Conservation (phyloP, 208 protist species). For the Leishmania martiniquensis region DNA sequence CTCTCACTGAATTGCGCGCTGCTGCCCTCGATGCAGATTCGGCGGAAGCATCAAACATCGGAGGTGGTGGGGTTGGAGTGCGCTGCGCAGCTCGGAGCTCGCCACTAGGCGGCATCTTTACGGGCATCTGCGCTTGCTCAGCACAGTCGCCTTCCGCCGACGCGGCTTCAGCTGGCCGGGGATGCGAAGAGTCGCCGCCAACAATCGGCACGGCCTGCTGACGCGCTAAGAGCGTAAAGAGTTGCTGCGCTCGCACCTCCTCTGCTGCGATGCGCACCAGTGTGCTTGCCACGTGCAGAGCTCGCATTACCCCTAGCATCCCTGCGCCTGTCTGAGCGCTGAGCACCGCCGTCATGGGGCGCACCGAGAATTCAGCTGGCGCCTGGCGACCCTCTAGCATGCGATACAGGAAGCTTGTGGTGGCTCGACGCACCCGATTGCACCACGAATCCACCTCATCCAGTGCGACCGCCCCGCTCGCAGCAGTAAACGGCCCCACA, state of each 20-base stretch:
- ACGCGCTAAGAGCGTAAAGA: slow-evolving; percentile 25
- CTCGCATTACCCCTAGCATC: slow-evolving; percentile 44
- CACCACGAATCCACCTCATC: slow-evolving; percentile 55
- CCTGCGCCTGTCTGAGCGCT: slow-evolving; percentile 54
- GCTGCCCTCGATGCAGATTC: background rate
- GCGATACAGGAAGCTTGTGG: slow-evolving; percentile 49
- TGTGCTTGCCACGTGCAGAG: slow-evolving; percentile 67
- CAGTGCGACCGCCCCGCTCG: slow-evolving; percentile 34
- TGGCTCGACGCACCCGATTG: slow-evolving; percentile 36
- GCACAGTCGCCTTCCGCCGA: background rate
- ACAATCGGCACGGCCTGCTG: slow-evolving; percentile 23
- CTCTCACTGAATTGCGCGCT: background rate
- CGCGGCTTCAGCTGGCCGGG: background rate
- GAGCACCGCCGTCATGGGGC: slow-evolving; percentile 51
- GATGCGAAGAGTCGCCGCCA: slow-evolving; percentile 1
- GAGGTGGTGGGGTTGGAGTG: background rate
- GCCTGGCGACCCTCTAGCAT: slow-evolving; percentile 47
- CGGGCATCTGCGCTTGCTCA: background rate
- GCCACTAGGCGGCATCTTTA: background rate
- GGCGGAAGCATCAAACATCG: background rate
- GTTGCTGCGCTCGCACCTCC: slow-evolving; percentile 44
- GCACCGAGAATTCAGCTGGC: slow-evolving; percentile 41
- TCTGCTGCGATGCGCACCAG: slow-evolving; percentile 47
- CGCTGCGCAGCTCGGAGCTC: background rate
- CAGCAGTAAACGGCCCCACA: background rate